Evolutionary conservation across 257 asterid species (phyloP).

Genomic region (Solanum pimpinellifolium): DNA sequence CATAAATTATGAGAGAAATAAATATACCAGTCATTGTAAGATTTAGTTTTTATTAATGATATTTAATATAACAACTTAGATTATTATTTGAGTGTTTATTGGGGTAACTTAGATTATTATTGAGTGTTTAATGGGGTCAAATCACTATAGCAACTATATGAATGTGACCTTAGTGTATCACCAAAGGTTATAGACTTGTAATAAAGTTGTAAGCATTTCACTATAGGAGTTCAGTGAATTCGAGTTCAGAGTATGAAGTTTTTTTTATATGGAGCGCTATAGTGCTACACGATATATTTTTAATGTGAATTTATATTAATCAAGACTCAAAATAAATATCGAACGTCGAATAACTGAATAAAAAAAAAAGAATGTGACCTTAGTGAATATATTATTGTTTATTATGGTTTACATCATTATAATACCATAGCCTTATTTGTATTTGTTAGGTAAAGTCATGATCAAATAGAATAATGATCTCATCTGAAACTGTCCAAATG

Average conservation of each 20-base stretch:
- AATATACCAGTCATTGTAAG: neutral
- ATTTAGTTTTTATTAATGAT: neutral
- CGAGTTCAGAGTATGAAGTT: neutral
- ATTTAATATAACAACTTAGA: neutral
- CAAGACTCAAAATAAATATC: no score
- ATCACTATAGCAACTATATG: neutral
- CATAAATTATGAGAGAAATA: neutral
- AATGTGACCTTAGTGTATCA: neutral
- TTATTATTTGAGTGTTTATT: constrained; percentile 9
- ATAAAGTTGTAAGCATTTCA: neutral
- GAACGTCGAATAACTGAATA: no score
- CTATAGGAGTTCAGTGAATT: fast-evolving
- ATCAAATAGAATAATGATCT: neutral
- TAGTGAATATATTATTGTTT: neutral
- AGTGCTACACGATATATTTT: no score
- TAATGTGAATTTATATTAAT: no score
- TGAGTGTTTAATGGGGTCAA: constrained; percentile 19
- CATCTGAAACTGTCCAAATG: neutral
- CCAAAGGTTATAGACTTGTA: neutral
- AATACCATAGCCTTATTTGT: neutral
- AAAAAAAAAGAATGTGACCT: neutral
- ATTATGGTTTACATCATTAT: neutral
- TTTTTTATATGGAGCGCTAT: neutral
- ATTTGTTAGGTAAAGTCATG: constrained; percentile 6
- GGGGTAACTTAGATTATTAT: constrained; percentile 5